Evolutionary conservation across 2,329 filamentous ascomycete species (phyloP).

Genomic region (Plectosphaerella cucumerina): DNA sequence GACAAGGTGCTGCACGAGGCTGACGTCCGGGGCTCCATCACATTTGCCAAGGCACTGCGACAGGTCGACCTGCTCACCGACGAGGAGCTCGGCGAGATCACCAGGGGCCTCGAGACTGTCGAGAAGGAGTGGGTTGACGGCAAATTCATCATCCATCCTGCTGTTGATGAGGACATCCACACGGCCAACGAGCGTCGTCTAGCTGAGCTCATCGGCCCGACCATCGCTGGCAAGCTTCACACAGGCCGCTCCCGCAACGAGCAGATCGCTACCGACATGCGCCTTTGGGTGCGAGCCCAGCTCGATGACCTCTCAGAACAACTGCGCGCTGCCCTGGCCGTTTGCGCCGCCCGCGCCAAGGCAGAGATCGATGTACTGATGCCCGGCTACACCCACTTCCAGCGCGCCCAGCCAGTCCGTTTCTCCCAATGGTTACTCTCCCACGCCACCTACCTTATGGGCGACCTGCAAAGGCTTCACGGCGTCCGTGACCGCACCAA

Average conservation of each 20-base stretch:
- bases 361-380: constrained; percentile 67
- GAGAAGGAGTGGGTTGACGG: constrained; percentile 25
- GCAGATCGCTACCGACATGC: constrained; percentile 71
- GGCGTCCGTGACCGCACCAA: constrained; percentile 66
- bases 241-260: constrained; percentile 69
- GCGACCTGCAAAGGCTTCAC: constrained; percentile 65
- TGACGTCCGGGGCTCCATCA: constrained; percentile 61
- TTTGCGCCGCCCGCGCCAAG: constrained; percentile 51
- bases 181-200: constrained; percentile 53
- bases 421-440: constrained; percentile 74
- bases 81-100: constrained; percentile 58
- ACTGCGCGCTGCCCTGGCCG: background rate
- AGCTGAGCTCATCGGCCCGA: constrained; percentile 66
- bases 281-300: constrained; percentile 66
- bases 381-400: constrained; percentile 75
- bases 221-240: constrained; percentile 69
- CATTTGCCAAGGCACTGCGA: constrained; percentile 60
- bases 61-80: constrained; percentile 57
- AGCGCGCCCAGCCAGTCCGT: constrained; percentile 67
- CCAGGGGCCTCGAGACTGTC: constrained; percentile 46
- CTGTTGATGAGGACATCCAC: constrained; percentile 39
- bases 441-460: constrained; percentile 61
- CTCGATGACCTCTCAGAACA: constrained; percentile 55
- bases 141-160: constrained; percentile 28
- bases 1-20: constrained; percentile 62